These are phyloP conservation scores for Handroanthus guayacan DNA, from an alignment of 257 asterid genomes.

Conservation along the genomic window DNA sequence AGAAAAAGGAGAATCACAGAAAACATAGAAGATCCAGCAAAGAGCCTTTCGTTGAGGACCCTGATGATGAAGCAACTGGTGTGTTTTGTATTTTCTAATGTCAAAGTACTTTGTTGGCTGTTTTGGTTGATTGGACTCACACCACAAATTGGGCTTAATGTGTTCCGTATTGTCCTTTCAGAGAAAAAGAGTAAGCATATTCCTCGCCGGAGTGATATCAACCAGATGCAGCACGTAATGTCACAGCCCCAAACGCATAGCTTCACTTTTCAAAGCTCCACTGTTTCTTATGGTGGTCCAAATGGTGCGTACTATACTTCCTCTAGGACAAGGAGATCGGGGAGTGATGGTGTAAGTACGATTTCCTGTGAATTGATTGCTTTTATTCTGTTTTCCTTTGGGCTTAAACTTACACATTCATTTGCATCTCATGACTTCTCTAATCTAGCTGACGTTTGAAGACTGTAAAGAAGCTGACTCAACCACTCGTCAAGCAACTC, in stretches of 20 bases:
- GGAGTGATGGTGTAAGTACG: slow-evolving; percentile 86
- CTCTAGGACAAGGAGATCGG: slow-evolving; percentile 74
- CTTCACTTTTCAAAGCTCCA: slow-evolving; percentile 80
- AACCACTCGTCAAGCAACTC: slow-evolving; percentile 80
- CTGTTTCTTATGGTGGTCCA: slow-evolving; percentile 82
- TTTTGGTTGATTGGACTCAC: slow-evolving; percentile 5
- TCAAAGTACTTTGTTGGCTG: background rate
- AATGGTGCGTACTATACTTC: slow-evolving; percentile 81
- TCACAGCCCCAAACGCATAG: slow-evolving; percentile 65
- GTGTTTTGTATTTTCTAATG: slow-evolving; percentile 25
- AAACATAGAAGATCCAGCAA: slow-evolving; percentile 77
- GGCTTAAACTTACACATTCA: slow-evolving; percentile 6
- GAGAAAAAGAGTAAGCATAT: slow-evolving; percentile 65
- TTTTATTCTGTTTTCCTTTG: background rate
- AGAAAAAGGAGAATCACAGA: slow-evolving; percentile 60
- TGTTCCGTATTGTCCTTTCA: slow-evolving; percentile 34
- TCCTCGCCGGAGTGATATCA: slow-evolving; percentile 48
- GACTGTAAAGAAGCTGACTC: slow-evolving; percentile 93
- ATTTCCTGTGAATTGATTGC: slow-evolving; percentile 1
- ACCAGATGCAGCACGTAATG: slow-evolving; percentile 42
- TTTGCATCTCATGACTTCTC: slow-evolving; percentile 29
- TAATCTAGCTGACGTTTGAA: slow-evolving; percentile 70
- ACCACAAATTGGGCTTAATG: background rate
- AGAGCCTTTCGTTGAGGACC: slow-evolving; percentile 77
- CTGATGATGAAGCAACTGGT: slow-evolving; percentile 80